Percentiles rank a stretch among this genome's conserved stretches.
phyloP scores from a whole-genome alignment of 768 basidiomycete genomes.

The Strobilomyces dryophilus region DNA sequence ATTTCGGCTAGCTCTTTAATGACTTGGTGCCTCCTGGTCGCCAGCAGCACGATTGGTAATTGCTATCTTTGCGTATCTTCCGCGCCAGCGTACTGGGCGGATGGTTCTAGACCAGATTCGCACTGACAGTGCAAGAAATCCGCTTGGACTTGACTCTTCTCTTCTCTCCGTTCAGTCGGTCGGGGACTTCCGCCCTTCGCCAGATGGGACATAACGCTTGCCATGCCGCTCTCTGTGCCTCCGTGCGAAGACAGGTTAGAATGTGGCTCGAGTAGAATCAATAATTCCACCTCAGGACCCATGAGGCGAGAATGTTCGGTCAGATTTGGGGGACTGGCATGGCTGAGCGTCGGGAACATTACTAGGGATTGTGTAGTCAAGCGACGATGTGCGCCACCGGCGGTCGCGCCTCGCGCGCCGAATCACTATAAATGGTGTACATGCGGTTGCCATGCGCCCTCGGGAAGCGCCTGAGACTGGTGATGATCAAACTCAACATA shows the following conservation, averaged over 20 bases:
- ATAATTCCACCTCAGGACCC: background rate
- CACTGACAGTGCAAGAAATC: background rate
- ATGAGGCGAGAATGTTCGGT: background rate
- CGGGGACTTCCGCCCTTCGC: background rate
- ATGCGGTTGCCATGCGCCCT: slow-evolving; percentile 34
- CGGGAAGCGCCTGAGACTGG: slow-evolving; percentile 21
- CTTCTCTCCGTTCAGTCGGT: background rate
- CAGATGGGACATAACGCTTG: background rate
- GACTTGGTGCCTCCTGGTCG: slow-evolving; percentile 10
- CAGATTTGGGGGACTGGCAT: background rate
- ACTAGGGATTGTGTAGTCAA: slow-evolving; percentile 3
- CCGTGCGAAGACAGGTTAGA: background rate
- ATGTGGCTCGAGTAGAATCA: background rate
- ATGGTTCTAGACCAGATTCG: slow-evolving; percentile 17
- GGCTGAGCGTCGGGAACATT: slow-evolving; percentile 6
- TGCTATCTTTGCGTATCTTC: background rate
- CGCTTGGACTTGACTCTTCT: background rate
- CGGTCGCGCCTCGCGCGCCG: slow-evolving; percentile 15
- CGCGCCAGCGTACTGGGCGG: background rate
- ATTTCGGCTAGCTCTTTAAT: slow-evolving; percentile 26
- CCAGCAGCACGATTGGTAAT: background rate
- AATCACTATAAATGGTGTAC: slow-evolving; percentile 30
- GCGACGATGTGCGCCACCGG: slow-evolving; percentile 14
- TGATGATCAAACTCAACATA: slow-evolving; percentile 21
- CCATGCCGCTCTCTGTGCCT: background rate